Evolutionary conservation across 306 rosid species (phyloP).

Genomic region (Pterocarpus santalinus): DNA sequence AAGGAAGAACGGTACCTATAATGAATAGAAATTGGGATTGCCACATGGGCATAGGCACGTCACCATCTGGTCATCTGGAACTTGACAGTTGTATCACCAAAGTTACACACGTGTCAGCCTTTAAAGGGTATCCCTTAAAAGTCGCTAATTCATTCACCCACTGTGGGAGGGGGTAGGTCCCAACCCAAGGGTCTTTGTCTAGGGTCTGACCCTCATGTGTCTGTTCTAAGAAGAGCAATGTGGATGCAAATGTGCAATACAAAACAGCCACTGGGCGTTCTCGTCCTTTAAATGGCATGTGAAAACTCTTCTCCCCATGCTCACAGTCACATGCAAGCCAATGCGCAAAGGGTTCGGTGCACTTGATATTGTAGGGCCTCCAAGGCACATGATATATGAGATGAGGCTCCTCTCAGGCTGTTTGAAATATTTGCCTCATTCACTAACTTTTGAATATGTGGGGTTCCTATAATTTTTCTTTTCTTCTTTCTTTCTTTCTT

Average conservation of each 20-base stretch:
- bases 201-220: slow-evolving; percentile 43
- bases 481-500: slow-evolving; percentile 15
- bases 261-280: slow-evolving; percentile 19
- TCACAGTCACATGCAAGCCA: slow-evolving; percentile 70
- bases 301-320: slow-evolving; percentile 36
- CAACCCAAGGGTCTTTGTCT: slow-evolving; percentile 19
- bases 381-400: too few relatives aligned
- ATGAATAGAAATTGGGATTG: neutral
- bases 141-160: slow-evolving; percentile 31
- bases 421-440: slow-evolving; percentile 30
- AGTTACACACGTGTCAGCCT: slow-evolving; percentile 55
- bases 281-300: slow-evolving; percentile 48
- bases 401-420: slow-evolving; percentile 20
- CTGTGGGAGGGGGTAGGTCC: slow-evolving; percentile 44
- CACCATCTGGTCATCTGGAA: slow-evolving; percentile 24
- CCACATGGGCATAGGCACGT: slow-evolving; percentile 38
- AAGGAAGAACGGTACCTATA: neutral
- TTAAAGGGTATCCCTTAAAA: slow-evolving; percentile 43
- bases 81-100: slow-evolving; percentile 44
- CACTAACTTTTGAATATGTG: slow-evolving; percentile 34
- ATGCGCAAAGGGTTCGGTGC: neutral
- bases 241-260: slow-evolving; percentile 40
- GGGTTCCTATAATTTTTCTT: slow-evolving; percentile 14
- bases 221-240: slow-evolving; percentile 42
- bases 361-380: too few relatives aligned